These are phyloP conservation scores for Vaccinium darrowii DNA, from an alignment of 148 eudicot species.

Conservation along the genomic window DNA sequence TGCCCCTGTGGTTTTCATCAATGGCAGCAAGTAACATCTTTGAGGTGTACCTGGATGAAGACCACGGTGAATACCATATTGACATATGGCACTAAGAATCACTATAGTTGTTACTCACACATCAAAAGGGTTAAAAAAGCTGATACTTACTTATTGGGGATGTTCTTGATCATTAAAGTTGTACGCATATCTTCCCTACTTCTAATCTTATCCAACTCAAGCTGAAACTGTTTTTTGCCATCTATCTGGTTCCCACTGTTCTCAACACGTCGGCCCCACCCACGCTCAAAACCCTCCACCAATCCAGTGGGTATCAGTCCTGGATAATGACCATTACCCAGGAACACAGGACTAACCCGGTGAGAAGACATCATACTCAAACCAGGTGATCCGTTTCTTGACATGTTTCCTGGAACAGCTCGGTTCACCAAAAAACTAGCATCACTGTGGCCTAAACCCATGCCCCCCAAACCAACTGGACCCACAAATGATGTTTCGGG, in stretches of 20 bases:
- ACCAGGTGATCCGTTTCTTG: conserved; percentile 57
- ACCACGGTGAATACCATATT: not conserved
- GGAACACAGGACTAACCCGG: conserved; percentile 59
- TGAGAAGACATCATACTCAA: conserved; percentile 66
- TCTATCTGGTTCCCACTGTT: conserved; percentile 56
- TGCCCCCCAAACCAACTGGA: conserved; percentile 44
- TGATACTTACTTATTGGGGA: conserved; percentile 63
- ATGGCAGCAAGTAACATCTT: conserved; percentile 93
- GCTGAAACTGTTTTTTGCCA: conserved; percentile 71
- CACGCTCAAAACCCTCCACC: conserved; percentile 55
- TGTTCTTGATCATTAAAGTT: conserved; percentile 92
- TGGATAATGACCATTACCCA: conserved; percentile 62
- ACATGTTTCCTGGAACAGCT: conserved; percentile 36
- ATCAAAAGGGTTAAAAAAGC: not conserved
- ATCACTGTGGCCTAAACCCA: conserved; percentile 45
- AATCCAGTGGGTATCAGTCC: conserved; percentile 33
- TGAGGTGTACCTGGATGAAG: conserved; percentile 77
- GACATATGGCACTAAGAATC: not conserved
- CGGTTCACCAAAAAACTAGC: conserved; percentile 44
- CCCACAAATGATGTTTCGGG: conserved; percentile 51
- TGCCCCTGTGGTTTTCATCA: conserved; percentile 77
- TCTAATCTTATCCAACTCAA: conserved; percentile 75
- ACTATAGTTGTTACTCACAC: not conserved
- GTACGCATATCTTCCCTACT: conserved; percentile 81
- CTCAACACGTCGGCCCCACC: conserved; percentile 49